phyloP scores from a whole-genome alignment of 768 basidiomycete species.

The Hortiboletus flavorubellus region DNA sequence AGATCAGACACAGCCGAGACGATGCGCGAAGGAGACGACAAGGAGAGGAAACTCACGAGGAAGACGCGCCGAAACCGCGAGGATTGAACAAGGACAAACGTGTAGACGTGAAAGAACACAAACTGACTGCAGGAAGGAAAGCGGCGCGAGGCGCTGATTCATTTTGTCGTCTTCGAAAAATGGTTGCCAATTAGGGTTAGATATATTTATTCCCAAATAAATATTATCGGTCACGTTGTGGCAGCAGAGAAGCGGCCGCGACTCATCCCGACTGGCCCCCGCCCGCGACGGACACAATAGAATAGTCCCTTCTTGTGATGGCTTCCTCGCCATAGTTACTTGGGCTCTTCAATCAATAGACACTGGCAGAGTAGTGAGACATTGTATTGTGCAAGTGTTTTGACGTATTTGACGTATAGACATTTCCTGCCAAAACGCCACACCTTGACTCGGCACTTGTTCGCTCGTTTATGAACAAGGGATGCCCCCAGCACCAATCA shows the following conservation, averaged over 20 bases:
- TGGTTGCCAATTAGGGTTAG: constrained; percentile 5
- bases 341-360: background rate
- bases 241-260: background rate
- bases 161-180: background rate
- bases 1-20: background rate
- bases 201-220: background rate
- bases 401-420: background rate
- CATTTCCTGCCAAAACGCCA: background rate
- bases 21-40: background rate
- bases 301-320: background rate
- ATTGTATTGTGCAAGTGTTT: background rate
- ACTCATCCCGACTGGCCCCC: background rate
- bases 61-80: constrained; percentile 5
- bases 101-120: background rate
- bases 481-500: too few species aligned
- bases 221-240: background rate
- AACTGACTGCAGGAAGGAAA: background rate
- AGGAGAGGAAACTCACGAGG: constrained; percentile 7
- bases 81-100: constrained; percentile 2
- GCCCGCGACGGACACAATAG: background rate
- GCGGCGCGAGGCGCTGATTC: background rate
- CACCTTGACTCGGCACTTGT: too few species aligned
- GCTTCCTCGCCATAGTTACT: background rate
- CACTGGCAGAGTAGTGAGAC: background rate
- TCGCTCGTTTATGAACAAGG: background rate